phyloP scores from a whole-genome alignment of 2,329 filamentous ascomycete species.

The Aotearoamyces nothofagi region DNA sequence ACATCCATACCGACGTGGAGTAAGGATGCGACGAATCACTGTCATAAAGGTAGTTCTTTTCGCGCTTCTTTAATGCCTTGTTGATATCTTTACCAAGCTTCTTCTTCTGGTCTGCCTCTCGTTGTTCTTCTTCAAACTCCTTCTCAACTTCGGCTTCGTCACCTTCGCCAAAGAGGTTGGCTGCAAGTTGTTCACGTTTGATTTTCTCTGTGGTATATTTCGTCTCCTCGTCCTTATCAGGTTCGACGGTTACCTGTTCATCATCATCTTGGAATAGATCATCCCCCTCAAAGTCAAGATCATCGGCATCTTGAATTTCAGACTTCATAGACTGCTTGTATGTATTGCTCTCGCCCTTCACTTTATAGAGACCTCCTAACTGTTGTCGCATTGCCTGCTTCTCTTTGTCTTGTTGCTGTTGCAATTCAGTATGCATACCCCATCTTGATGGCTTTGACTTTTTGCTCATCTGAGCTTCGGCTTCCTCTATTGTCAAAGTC shows the following conservation, averaged over 20 bases:
- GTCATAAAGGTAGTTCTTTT: slow-evolving; percentile 77
- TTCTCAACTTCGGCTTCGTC: slow-evolving; percentile 60
- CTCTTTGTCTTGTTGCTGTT: slow-evolving; percentile 38
- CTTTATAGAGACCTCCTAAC: slow-evolving; percentile 31
- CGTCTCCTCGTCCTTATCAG: slow-evolving; percentile 66
- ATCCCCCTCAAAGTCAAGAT: slow-evolving; percentile 50
- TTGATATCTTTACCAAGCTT: slow-evolving; percentile 62
- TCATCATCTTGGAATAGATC: slow-evolving; percentile 80
- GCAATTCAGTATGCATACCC: slow-evolving; percentile 55
- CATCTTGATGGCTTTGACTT: slow-evolving; percentile 66
- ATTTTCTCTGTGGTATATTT: slow-evolving; percentile 60
- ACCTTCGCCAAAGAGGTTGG: slow-evolving; percentile 63
- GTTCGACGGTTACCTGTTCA: slow-evolving; percentile 60
- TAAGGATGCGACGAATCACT: slow-evolving; percentile 50
- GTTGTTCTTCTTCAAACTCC: slow-evolving; percentile 53
- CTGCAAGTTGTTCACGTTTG: slow-evolving; percentile 69
- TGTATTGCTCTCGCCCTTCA: slow-evolving; percentile 55
- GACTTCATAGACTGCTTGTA: slow-evolving; percentile 43
- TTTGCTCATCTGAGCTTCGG: slow-evolving; percentile 69
- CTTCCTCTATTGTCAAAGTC: slow-evolving; percentile 66
- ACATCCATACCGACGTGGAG: slow-evolving; percentile 29
- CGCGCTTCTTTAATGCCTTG: slow-evolving; percentile 70
- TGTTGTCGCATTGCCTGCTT: slow-evolving; percentile 37
- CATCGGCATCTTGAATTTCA: slow-evolving; percentile 56
- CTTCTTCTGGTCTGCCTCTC: slow-evolving; percentile 54